Evolutionary conservation across 106 monocot species (phyloP).

Genomic region (Dioscorea zingiberensis): DNA sequence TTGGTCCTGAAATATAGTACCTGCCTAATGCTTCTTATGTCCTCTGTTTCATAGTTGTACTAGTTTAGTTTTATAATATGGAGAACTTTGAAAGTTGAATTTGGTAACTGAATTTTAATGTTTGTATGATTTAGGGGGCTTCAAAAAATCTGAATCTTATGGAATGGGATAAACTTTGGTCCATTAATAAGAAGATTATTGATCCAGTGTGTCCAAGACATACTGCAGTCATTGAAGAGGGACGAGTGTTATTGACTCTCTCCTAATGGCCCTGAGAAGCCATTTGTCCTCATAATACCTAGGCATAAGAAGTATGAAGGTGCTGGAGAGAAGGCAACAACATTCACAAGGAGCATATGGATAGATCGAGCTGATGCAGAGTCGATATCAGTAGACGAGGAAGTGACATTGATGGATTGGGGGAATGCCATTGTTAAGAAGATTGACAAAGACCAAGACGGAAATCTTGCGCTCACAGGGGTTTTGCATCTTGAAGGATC

Average conservation of each 20-base stretch:
- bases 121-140: constrained; percentile 57
- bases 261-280: constrained; percentile 75
- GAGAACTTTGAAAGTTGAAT: too few relatives aligned
- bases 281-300: constrained; percentile 70
- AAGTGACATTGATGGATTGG: constrained; percentile 97
- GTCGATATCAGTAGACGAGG: constrained; percentile 46
- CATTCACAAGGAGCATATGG: constrained; percentile 81
- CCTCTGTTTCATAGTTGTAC: too few relatives aligned
- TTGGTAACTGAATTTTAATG: too few relatives aligned
- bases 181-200: constrained; percentile 96
- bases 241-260: constrained; percentile 48
- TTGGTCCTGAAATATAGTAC: too few relatives aligned
- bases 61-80: too few relatives aligned
- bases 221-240: constrained; percentile 64
- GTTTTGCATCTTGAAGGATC: constrained; percentile 77
- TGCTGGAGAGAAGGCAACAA: constrained; percentile 88
- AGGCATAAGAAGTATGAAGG: constrained; percentile 90
- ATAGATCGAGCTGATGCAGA: constrained; percentile 73
- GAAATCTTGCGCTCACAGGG: constrained; percentile 43
- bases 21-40: too few relatives aligned
- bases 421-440: constrained; percentile 92
- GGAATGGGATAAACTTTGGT: constrained; percentile 99
- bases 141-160: constrained; percentile 95
- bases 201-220: constrained; percentile 94
- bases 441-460: constrained; percentile 56